These are phyloP conservation scores for Kwoniella europaea DNA, from an alignment of 768 basidiomycete genomes.

Conservation along the genomic window DNA sequence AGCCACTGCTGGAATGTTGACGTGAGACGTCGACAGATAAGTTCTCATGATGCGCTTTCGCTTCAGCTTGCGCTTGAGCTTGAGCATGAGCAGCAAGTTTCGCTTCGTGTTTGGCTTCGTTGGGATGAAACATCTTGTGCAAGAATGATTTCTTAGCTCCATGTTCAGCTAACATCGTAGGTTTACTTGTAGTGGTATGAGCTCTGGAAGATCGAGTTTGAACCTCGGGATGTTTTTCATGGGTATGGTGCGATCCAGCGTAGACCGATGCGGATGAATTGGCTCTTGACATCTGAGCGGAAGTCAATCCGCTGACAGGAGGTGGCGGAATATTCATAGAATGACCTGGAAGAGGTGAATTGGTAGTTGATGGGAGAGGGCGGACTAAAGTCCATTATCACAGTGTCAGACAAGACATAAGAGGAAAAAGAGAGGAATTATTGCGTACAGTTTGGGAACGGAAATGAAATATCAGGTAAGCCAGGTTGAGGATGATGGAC, in stretches of 20 bases:
- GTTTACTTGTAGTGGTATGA: conserved; percentile 33
- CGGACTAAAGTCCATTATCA: conserved; percentile 26
- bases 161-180: conserved; percentile 45
- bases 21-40: conserved; percentile 39
- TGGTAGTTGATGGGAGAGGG: conserved; percentile 33
- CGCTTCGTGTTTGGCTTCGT: conserved; percentile 33
- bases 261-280: conserved; percentile 24
- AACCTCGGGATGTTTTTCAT: conserved; percentile 22
- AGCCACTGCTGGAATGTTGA: conserved; percentile 18
- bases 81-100: conserved; percentile 21
- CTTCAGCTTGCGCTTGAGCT: conserved; percentile 14
- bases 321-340: conserved; percentile 42
- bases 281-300: conserved; percentile 37
- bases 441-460: conserved; percentile 45
- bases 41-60: conserved; percentile 19
- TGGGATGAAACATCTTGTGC: conserved; percentile 56
- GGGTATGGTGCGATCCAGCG: conserved; percentile 19
- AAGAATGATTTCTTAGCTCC: conserved; percentile 57
- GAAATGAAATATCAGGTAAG: conserved; percentile 34
- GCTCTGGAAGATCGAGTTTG: conserved; percentile 14
- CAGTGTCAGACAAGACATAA: conserved; percentile 4
- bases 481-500: conserved; percentile 11
- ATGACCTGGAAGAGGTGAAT: conserved; percentile 27
- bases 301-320: conserved; percentile 18
- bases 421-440: background rate